phyloP scores from a whole-genome alignment of 202 grass and related monocot species.

The Miscanthus sacchariflorus region DNA sequence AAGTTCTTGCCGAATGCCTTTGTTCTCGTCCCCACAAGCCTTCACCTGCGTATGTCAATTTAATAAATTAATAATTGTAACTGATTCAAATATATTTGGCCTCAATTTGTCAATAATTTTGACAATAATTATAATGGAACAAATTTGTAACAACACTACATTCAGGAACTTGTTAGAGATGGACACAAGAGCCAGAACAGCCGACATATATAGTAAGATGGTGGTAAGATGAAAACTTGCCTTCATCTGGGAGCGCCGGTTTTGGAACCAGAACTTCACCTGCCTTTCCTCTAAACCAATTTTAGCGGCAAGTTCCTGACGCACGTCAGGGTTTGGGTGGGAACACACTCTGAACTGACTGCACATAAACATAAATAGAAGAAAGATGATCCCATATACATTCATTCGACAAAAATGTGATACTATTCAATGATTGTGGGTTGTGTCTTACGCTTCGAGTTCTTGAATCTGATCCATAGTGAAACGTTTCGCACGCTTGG shows the following conservation, averaged over 20 bases:
- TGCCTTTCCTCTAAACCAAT: conserved; percentile 33
- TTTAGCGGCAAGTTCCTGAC: conserved; percentile 37
- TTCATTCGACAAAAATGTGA: not conserved
- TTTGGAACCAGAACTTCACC: conserved; percentile 72
- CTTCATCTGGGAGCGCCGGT: conserved; percentile 52
- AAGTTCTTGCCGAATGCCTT: conserved; percentile 44
- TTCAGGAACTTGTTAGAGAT: not conserved
- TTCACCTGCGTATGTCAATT: conserved; percentile 34
- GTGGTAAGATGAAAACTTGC: conserved; percentile 5
- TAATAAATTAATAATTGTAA: not conserved
- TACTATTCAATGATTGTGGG: not conserved
- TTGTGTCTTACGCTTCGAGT: conserved; percentile 26
- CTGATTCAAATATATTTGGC: not conserved
- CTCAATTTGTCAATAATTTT: not conserved
- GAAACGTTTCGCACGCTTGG: not conserved
- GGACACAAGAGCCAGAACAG: not conserved
- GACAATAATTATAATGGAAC: not conserved
- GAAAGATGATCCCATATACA: not conserved
- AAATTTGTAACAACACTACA: not conserved
- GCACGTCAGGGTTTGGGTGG: conserved; percentile 43
- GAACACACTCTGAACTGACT: conserved; percentile 44
- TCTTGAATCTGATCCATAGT: not conserved
- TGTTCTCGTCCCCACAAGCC: conserved; percentile 26
- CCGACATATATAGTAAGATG: too few relatives aligned
- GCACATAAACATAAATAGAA: not conserved